Base-by-base conservation (phyloP, 306 rosid genomes). In the Senna siamea region DNA sequence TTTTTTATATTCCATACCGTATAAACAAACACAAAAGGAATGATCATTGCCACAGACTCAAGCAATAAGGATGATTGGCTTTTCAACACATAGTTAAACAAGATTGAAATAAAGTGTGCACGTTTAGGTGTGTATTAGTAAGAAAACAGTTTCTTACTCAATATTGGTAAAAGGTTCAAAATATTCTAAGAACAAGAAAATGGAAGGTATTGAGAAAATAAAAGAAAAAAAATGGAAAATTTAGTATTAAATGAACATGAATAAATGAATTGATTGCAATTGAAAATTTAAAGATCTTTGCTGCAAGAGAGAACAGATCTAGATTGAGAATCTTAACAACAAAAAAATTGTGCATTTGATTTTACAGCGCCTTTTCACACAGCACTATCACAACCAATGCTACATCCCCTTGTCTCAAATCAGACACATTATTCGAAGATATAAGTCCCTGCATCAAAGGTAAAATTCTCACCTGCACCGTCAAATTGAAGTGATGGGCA, bases 401-500 rank as follows among this genome's bases (percentile, higher is more conserved):
- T 17, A 60, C 20, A 68, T 66, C 28, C 64, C 51, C 68, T 22
- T 61, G 53, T 81, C 55, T 30, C 67, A 66, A 66, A 51, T 44
- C 70, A 70, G 54, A 58, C 54, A 71, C 19, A 30, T 6, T 57
- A 51, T 65, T 73, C 64, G 20, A 71, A 69, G 47, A 46, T 53
- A 74, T 7, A 38, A 53, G 44, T 43, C 50, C 46, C 47, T 35
- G 18, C 34, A 62, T 20, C 61, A 12, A 53, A 76, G 58, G 37
- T 69, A 79, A 63, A 73, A 69, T 61, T 55, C 79, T 87, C 84
- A 93, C 98, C 98, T 93, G 98, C 69, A 93, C 98, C 98, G 91
- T 93, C 79, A 89, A 84, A 86, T 93, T 93, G 82, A 93, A 93
- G 74, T 93, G 97, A 80, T 91, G 98, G 38, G 97, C 97, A 82